phyloP scores from a whole-genome alignment of 352 stramenopile genomes.

The Phytophthora pseudosyringae region DNA sequence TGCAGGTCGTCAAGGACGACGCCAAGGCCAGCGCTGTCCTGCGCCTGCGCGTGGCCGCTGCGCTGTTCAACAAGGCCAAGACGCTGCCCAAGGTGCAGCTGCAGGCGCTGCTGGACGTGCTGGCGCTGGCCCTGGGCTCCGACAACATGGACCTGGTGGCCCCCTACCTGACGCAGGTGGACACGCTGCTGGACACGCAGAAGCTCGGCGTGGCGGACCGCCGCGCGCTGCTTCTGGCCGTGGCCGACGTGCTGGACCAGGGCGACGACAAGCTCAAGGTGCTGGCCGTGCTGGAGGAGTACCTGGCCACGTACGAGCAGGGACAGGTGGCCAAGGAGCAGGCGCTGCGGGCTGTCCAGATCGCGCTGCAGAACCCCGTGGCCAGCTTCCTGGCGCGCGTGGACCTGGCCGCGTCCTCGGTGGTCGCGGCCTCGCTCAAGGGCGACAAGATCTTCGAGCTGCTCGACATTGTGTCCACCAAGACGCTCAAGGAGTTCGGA shows the following conservation, averaged over 20 bases:
- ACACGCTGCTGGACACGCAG: conserved; percentile 56
- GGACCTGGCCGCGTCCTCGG: conserved; percentile 81
- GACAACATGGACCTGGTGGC: conserved; percentile 66
- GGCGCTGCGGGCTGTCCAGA: conserved; percentile 79
- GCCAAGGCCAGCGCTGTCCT: conserved; percentile 66
- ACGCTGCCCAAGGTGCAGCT: conserved; percentile 70
- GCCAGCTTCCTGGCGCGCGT: conserved; percentile 91
- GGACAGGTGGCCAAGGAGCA: conserved; percentile 64
- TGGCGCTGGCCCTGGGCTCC: conserved; percentile 64
- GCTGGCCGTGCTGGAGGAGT: conserved; percentile 80
- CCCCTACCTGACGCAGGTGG: conserved; percentile 75
- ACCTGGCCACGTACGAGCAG: conserved; percentile 60
- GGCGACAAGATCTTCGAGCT: conserved; percentile 78
- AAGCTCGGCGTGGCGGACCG: conserved; percentile 56
- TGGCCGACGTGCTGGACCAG: conserved; percentile 76
- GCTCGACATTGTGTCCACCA: conserved; percentile 93
- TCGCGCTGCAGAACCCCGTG: conserved; percentile 91
- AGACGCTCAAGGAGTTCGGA: conserved; percentile 91
- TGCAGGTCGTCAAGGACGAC: conserved; percentile 54
- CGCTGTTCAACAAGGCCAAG: conserved; percentile 80
- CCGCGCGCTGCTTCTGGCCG: conserved; percentile 67
- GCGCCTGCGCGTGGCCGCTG: conserved; percentile 71
- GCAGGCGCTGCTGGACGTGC: conserved; percentile 64
- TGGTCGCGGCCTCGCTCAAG: conserved; percentile 81
- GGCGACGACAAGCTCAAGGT: conserved; percentile 60